phyloP scores from a whole-genome alignment of 1,139 yeast genomes.

The Kodamaea alishanica region DNA sequence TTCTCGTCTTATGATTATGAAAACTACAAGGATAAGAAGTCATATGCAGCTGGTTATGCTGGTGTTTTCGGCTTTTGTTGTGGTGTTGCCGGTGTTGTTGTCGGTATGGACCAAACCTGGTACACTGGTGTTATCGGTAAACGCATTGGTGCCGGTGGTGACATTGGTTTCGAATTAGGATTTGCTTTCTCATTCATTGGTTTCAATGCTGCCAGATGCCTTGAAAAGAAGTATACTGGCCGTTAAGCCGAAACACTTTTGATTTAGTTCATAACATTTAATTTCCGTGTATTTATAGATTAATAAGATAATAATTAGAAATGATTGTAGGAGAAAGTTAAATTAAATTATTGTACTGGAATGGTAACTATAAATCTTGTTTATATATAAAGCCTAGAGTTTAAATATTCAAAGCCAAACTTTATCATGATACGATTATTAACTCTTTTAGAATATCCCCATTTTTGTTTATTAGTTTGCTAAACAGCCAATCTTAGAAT shows the following conservation, averaged over 20 bases:
- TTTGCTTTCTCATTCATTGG: slow-evolving; percentile 65
- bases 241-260: slow-evolving; percentile 21
- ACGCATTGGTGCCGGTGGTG: slow-evolving; percentile 75
- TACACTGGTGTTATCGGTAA: slow-evolving; percentile 67
- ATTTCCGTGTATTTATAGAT: slow-evolving; percentile 1
- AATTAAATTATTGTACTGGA: too few species aligned
- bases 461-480: too few species aligned
- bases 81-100: slow-evolving; percentile 80
- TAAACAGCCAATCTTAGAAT: too few species aligned
- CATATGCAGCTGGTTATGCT: slow-evolving; percentile 72
- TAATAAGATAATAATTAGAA: background rate
- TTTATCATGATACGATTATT: too few species aligned
- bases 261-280: background rate
- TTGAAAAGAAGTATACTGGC: slow-evolving; percentile 67
- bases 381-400: too few species aligned
- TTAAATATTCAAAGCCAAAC: too few species aligned
- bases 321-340: background rate
- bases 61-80: slow-evolving; percentile 74
- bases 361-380: too few species aligned
- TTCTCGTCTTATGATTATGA: slow-evolving; percentile 58
- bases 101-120: slow-evolving; percentile 88
- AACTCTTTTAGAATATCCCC: too few species aligned
- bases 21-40: slow-evolving; percentile 52
- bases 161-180: slow-evolving; percentile 82
- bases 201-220: slow-evolving; percentile 57